phyloP scores from a whole-genome alignment of 108 stramenopile genomes.

The Bacterosira constricta region DNA sequence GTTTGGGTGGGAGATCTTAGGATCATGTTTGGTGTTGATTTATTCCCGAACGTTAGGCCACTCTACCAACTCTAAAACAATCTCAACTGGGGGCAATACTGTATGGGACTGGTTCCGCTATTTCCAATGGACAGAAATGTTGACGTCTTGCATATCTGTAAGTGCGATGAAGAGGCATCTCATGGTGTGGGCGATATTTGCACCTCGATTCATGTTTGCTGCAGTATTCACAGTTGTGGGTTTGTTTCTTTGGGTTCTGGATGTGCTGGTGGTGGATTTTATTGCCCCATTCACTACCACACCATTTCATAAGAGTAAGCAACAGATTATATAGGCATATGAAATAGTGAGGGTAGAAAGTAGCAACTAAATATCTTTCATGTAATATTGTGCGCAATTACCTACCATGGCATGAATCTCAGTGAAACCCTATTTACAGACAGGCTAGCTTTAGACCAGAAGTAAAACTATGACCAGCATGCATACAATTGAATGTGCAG shows the following conservation, averaged over 20 bases:
- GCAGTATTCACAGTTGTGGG: slow-evolving; percentile 58
- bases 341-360: no score
- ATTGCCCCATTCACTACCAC: background rate
- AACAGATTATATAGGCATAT: background rate
- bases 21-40: slow-evolving; percentile 54
- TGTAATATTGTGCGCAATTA: background rate
- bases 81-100: background rate
- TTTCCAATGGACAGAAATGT: slow-evolving; percentile 71
- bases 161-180: slow-evolving; percentile 77
- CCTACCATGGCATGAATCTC: background rate
- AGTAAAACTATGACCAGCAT: background rate
- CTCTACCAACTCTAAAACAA: background rate
- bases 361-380: no score
- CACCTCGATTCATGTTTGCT: slow-evolving; percentile 78
- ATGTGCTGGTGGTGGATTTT: background rate
- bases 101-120: slow-evolving; percentile 72
- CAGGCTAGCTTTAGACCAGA: background rate
- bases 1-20: slow-evolving; percentile 85
- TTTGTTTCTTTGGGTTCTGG: slow-evolving; percentile 21
- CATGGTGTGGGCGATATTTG: slow-evolving; percentile 92
- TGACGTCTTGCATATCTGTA: slow-evolving; percentile 75
- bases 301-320: background rate
- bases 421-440: background rate
- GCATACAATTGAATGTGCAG: background rate
- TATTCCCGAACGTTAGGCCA: slow-evolving; percentile 17